Conservation (phyloP, 495 filamentous ascomycete species). For the Schizothecium vesticola region DNA sequence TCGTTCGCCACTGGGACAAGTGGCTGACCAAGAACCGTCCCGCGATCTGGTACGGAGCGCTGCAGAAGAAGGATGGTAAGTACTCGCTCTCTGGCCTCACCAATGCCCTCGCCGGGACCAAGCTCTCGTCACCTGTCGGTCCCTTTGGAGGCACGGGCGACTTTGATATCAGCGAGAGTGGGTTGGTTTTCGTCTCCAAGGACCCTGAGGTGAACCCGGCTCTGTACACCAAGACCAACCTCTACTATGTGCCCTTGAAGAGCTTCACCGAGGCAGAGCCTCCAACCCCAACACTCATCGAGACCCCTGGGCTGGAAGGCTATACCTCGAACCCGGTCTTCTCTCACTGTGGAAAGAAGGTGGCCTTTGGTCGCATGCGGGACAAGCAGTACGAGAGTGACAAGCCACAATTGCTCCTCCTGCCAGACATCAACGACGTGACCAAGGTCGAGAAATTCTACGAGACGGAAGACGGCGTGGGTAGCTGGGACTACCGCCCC, state of each 20-base stretch:
- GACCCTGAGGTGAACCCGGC: constrained; percentile 75
- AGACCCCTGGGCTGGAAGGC: constrained; percentile 54
- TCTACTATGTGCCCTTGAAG: constrained; percentile 66
- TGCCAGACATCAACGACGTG: constrained; percentile 53
- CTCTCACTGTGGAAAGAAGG: constrained; percentile 62
- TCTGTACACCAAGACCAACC: constrained; percentile 71
- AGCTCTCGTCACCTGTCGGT: constrained; percentile 56
- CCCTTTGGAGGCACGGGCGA: constrained; percentile 52
- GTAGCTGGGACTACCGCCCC: constrained; percentile 64
- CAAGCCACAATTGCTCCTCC: constrained; percentile 69
- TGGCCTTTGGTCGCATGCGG: constrained; percentile 78
- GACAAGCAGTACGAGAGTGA: constrained; percentile 85
- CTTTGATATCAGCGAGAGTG: constrained; percentile 50
- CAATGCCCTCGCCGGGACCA: constrained; percentile 55
- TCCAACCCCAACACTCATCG: constrained; percentile 39
- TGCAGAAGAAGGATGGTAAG: constrained; percentile 46
- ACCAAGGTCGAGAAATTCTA: constrained; percentile 60
- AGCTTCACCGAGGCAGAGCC: constrained; percentile 50
- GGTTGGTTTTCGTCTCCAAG: constrained; percentile 78
- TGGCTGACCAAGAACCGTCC: constrained; percentile 65
- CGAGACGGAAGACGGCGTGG: constrained; percentile 55
- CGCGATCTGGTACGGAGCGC: constrained; percentile 65
- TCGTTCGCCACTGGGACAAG: constrained; percentile 72
- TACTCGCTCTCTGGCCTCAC: constrained; percentile 42
- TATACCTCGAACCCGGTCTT: constrained; percentile 73